Evolutionary conservation across 1,284 basidiomycete genomes (phyloP).

Genomic region (Malassezia sympodialis): DNA sequence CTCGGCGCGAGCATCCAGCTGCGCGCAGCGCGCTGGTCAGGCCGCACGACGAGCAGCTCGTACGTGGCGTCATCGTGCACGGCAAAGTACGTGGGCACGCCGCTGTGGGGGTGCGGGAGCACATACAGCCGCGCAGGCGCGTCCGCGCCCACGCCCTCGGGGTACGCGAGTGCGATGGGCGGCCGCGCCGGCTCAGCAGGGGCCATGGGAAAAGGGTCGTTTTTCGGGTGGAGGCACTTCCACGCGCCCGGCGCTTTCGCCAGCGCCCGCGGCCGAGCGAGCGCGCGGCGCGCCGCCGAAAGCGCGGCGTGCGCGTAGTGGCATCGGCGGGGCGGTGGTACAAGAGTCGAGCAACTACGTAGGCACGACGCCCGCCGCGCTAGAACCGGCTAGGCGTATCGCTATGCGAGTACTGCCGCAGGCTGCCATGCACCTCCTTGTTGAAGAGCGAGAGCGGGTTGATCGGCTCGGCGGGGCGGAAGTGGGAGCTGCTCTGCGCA

Average conservation of each 20-base stretch:
- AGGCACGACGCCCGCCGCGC: neutral
- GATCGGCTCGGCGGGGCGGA: slow-evolving; percentile 7
- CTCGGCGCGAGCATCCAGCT: slow-evolving; percentile 7
- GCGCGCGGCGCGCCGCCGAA: too few relatives aligned
- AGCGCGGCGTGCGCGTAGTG: too few relatives aligned
- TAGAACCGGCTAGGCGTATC: neutral
- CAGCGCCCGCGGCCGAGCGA: too few relatives aligned
- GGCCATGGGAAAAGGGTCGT: neutral
- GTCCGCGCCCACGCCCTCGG: neutral
- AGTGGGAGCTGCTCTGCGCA: slow-evolving; percentile 15
- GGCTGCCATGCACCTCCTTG: neutral
- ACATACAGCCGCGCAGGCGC: neutral
- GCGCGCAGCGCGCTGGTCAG: neutral
- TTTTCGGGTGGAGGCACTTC: neutral
- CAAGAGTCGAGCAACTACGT: neutral
- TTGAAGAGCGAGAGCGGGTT: slow-evolving; percentile 6
- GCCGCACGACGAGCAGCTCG: slow-evolving; percentile 14
- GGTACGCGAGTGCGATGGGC: slow-evolving; percentile 5
- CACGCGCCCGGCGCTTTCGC: neutral
- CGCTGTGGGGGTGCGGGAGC: slow-evolving; percentile 13
- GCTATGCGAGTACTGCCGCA: slow-evolving; percentile 5
- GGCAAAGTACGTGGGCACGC: slow-evolving; percentile 11
- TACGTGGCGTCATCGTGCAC: neutral
- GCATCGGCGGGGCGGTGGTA: neutral
- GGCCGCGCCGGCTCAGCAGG: neutral